phyloP scores from a whole-genome alignment of 2,329 filamentous ascomycete genomes.

The Xylaria arbuscula region DNA sequence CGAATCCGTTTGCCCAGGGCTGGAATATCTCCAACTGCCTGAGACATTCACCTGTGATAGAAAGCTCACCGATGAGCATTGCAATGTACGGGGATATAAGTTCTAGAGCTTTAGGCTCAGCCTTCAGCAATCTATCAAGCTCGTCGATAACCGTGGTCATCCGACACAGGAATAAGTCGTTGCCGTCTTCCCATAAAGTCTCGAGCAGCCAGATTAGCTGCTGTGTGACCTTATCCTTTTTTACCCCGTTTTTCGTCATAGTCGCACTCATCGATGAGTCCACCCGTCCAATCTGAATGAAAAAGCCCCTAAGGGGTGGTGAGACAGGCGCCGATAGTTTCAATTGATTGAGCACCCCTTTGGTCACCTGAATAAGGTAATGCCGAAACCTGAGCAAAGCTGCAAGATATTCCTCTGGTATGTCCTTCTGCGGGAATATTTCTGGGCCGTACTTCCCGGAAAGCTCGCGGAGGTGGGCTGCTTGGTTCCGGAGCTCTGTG shows the following conservation, averaged over 20 bases:
- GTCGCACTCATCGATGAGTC: slow-evolving; percentile 44
- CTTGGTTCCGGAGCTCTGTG: slow-evolving; percentile 52
- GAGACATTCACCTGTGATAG: slow-evolving; percentile 58
- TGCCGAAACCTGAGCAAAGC: slow-evolving; percentile 56
- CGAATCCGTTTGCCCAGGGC: slow-evolving; percentile 60
- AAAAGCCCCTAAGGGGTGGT: slow-evolving; percentile 55
- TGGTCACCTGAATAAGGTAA: slow-evolving; percentile 51
- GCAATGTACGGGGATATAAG: slow-evolving; percentile 55
- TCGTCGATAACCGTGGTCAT: slow-evolving; percentile 59
- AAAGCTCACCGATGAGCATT: slow-evolving; percentile 56
- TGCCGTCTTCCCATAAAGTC: slow-evolving; percentile 53
- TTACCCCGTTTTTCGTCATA: slow-evolving; percentile 32
- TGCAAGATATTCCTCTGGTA: slow-evolving; percentile 54
- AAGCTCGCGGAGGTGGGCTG: slow-evolving; percentile 44
- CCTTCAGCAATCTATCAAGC: slow-evolving; percentile 57
- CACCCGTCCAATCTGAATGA: slow-evolving; percentile 42
- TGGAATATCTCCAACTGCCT: slow-evolving; percentile 60
- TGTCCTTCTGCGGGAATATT: slow-evolving; percentile 50
- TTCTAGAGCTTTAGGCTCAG: slow-evolving; percentile 51
- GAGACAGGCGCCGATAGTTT: slow-evolving; percentile 51
- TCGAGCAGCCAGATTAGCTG: slow-evolving; percentile 54
- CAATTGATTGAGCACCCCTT: slow-evolving; percentile 48
- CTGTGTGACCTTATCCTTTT: slow-evolving; percentile 39
- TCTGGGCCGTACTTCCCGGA: slow-evolving; percentile 49
- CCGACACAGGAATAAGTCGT: slow-evolving; percentile 48